Percentiles rank a stretch among this genome's conserved stretches.
phyloP scores from a whole-genome alignment of 1,139 yeast genomes.

The Hanseniaspora uvarum region DNA sequence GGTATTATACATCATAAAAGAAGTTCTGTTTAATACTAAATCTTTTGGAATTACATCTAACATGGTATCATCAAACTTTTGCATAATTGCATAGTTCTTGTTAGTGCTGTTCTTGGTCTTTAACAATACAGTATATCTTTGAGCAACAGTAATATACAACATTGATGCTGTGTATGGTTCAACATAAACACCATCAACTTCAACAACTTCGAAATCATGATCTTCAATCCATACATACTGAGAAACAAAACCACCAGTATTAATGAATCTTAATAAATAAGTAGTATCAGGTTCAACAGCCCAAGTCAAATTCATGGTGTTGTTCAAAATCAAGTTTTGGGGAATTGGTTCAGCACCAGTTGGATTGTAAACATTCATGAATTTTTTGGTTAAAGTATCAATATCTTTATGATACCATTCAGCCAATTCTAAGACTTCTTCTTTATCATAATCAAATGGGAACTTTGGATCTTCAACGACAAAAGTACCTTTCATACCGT shows the following conservation, averaged over 20 bases:
- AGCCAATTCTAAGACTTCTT: slow-evolving; percentile 51
- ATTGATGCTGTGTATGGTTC: slow-evolving; percentile 51
- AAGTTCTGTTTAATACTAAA: slow-evolving; percentile 58
- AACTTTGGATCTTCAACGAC: slow-evolving; percentile 47
- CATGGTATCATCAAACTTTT: slow-evolving; percentile 66
- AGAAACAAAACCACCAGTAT: slow-evolving; percentile 78
- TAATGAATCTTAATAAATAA: slow-evolving; percentile 64
- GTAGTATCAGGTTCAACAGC: slow-evolving; percentile 68
- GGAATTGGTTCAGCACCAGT: slow-evolving; percentile 98
- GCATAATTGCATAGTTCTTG: slow-evolving; percentile 66
- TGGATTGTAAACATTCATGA: slow-evolving; percentile 69
- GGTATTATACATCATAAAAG: slow-evolving; percentile 52
- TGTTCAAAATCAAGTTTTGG: slow-evolving; percentile 63
- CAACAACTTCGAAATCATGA: slow-evolving; percentile 71
- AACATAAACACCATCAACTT: slow-evolving; percentile 71
- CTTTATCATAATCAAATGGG: slow-evolving; percentile 61
- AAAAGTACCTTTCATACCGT: slow-evolving; percentile 77
- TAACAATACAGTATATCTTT: slow-evolving; percentile 64
- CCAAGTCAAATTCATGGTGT: slow-evolving; percentile 62
- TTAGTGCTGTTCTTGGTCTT: slow-evolving; percentile 53
- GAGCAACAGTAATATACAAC: slow-evolving; percentile 64
- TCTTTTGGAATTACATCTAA: slow-evolving; percentile 61
- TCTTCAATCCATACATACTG: slow-evolving; percentile 79
- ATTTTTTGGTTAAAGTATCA: slow-evolving; percentile 42
- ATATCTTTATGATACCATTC: slow-evolving; percentile 79